Percentiles rank a stretch among this genome's conserved stretches.
Evolutionary conservation across 2,329 filamentous ascomycete genomes (phyloP).

Genomic region (Xylaria sp.): DNA sequence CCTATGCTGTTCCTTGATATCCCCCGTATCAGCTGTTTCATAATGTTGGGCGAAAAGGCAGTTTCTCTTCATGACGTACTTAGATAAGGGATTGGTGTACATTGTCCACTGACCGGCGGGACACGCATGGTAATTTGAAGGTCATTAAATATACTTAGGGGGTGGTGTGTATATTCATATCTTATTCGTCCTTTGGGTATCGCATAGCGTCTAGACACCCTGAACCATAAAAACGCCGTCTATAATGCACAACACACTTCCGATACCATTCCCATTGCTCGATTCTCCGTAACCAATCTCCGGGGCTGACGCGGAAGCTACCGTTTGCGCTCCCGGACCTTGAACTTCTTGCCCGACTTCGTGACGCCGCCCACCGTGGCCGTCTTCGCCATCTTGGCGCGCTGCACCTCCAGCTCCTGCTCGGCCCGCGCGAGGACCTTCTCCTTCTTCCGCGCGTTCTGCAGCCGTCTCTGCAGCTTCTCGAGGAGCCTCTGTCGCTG

Average conservation of each 20-base stretch:
- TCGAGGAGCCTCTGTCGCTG: conserved; percentile 46
- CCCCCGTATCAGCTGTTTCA: neutral
- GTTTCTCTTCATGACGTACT: neutral
- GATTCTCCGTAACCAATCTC: neutral
- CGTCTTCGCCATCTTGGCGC: conserved; percentile 67
- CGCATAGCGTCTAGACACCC: conserved; percentile 25
- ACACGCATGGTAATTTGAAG: neutral
- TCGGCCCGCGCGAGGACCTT: conserved; percentile 59
- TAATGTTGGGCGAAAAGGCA: neutral
- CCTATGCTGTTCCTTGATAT: neutral
- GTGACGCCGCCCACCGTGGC: conserved; percentile 61
- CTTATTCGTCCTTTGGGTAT: conserved; percentile 24
- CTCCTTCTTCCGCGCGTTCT: conserved; percentile 56
- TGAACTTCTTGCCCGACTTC: conserved; percentile 63
- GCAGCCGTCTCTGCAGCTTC: conserved; percentile 53
- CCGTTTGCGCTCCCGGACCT: conserved; percentile 64
- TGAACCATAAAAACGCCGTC: conserved; percentile 24
- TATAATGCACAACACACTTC: neutral
- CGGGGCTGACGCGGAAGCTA: conserved; percentile 39
- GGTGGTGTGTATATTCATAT: conserved; percentile 20
- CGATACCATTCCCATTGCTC: neutral
- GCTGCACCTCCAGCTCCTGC: conserved; percentile 58
- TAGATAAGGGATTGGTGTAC: neutral
- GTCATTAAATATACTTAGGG: neutral
- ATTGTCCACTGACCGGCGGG: neutral